Evolutionary conservation across 2,329 filamentous ascomycete species (phyloP), one percentile per base, ranked within the genome.

Genomic region (Xylaria sp.): DNA sequence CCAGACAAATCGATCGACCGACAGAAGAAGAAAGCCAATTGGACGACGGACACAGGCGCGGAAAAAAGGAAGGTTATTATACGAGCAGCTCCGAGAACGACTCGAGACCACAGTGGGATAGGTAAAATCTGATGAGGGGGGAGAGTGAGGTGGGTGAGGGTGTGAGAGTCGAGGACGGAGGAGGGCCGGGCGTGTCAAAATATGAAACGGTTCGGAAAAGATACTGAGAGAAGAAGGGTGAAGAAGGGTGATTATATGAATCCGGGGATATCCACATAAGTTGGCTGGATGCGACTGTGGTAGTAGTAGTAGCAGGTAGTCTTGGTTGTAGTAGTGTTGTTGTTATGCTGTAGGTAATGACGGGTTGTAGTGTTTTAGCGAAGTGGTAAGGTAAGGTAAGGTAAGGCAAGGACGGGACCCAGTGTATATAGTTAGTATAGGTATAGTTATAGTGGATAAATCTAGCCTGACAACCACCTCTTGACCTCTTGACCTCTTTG

Each of bases 141-240:
- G 59, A 50, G 70, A 58, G 9, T 2, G 46, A 62, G 36, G 46
- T 43, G 36, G 34, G 2, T 3, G 18, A 36, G 34, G 25, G 45
- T 43, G 60, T 68, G 63, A 28, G 64, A 57, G 61, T 60, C 28
- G 59, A 64, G 32, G 50, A 45, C 36, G 61, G 65, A 60, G 55
- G 58, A 60, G 55, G 58, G 58, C 50, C 52, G 32, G 65, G 58
- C 39, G 36, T 65, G 70, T 70, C 70, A 60, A 69, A 68, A 74
- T 67, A 72, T 72, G 73, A 73, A 76, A 76, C 72, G 70, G 63
- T 57, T 58, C 55, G 56, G 55, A 60, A 43, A 63, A 53, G 57
- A 52, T 53, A 64, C 59, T 46, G 67, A 59, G 59, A 34, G 67
- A 67, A 61, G 66, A 61, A 63, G 64, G 67, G 64, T 69, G 67